phyloP scores from a whole-genome alignment of 441 rosid genomes.

The Pelargonium fulgidum region DNA sequence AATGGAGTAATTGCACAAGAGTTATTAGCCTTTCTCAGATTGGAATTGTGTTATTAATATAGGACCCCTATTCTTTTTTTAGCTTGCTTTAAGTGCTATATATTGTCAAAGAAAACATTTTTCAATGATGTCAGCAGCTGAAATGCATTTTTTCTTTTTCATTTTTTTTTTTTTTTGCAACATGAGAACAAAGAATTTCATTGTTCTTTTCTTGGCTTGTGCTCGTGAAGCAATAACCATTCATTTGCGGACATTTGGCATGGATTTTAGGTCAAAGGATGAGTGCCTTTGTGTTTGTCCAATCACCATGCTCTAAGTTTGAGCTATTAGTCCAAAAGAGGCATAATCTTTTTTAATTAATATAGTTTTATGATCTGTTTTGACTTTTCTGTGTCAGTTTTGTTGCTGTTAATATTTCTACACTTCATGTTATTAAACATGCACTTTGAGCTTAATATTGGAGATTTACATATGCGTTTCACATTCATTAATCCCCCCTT shows the following conservation, averaged over 20 bases:
- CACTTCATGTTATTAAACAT: background rate
- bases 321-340: background rate
- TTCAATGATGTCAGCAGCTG: background rate
- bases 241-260: background rate
- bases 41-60: constrained; percentile 12
- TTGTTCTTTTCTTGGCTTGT: too few species aligned
- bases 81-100: background rate
- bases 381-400: background rate
- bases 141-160: background rate
- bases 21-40: constrained; percentile 7
- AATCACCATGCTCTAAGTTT: background rate
- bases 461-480: constrained; percentile 11
- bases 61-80: background rate
- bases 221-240: background rate
- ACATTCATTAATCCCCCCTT: constrained; percentile 3
- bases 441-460: background rate
- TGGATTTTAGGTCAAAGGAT: background rate
- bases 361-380: background rate
- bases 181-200: background rate
- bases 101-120: background rate
- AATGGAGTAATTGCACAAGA: constrained; percentile 1
- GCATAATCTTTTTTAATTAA: background rate
- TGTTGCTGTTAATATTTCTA: background rate
- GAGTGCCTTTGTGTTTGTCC: background rate
- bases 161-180: background rate